These are phyloP conservation scores for Aegilops speltoides DNA, from an alignment of 176 grass and related monocot species.

Conservation along the genomic window DNA sequence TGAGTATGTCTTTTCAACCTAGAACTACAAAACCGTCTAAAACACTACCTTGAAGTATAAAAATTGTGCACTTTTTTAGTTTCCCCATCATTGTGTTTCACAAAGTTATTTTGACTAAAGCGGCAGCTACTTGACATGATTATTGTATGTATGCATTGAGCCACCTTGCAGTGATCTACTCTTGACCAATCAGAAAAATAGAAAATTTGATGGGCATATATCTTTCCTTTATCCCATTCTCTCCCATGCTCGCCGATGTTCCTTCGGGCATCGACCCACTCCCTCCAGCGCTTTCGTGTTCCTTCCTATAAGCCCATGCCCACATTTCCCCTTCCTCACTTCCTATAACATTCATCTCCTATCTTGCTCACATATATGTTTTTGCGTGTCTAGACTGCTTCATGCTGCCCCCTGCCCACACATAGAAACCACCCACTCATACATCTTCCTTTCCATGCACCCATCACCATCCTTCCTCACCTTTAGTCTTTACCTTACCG, in stretches of 20 bases:
- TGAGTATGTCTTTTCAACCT: neutral
- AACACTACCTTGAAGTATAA: neutral
- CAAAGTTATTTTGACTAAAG: neutral
- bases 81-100: neutral
- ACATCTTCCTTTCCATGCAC: no score
- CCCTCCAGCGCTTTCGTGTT: neutral
- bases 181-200: constrained; percentile 1
- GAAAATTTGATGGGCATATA: neutral
- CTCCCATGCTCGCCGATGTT: neutral
- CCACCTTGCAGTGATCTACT: neutral
- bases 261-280: neutral
- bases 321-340: neutral
- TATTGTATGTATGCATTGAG: neutral
- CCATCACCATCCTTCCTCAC: no score
- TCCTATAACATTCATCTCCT: no score
- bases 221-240: neutral
- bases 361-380: no score
- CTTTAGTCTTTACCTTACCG: no score
- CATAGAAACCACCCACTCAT: no score
- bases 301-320: neutral
- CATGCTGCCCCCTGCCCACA: no score
- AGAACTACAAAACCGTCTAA: neutral
- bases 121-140: neutral
- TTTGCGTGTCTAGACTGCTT: no score
- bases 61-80: neutral